These are phyloP conservation scores for Thielaviopsis ethacetica DNA, from an alignment of 2,329 filamentous ascomycete species.

Conservation along the genomic window DNA sequence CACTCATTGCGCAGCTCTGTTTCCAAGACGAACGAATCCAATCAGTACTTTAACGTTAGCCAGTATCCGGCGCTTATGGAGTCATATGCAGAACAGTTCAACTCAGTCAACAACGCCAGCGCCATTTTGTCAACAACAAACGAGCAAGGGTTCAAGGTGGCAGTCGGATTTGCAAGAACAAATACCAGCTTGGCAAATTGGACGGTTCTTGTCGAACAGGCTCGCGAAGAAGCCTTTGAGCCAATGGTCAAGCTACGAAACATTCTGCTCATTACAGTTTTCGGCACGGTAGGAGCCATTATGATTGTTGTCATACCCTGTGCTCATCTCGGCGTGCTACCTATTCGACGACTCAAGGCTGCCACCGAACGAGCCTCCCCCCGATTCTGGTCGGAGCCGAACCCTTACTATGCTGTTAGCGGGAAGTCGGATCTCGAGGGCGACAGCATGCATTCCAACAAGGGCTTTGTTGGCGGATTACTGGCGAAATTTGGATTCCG, in stretches of 20 bases:
- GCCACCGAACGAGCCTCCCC: constrained; percentile 42
- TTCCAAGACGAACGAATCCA: constrained; percentile 7
- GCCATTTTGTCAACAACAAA: constrained; percentile 53
- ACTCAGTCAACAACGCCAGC: constrained; percentile 47
- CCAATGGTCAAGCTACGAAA: constrained; percentile 62
- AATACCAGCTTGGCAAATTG: constrained; percentile 57
- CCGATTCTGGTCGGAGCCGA: neutral
- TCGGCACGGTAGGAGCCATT: constrained; percentile 62
- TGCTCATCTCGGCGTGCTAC: constrained; percentile 65
- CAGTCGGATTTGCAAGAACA: constrained; percentile 65
- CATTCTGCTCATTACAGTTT: constrained; percentile 70
- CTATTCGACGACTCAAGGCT: constrained; percentile 58
- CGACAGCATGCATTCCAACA: neutral
- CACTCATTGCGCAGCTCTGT: constrained; percentile 27
- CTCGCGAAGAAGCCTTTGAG: constrained; percentile 54
- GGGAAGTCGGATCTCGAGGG: neutral
- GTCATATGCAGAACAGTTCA: constrained; percentile 37
- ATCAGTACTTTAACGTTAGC: constrained; percentile 36
- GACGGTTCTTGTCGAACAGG: constrained; percentile 68
- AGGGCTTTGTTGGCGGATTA: constrained; percentile 9
- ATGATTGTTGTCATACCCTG: constrained; percentile 58
- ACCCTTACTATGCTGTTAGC: neutral
- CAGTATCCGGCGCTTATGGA: constrained; percentile 46
- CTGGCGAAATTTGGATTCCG: constrained; percentile 13
- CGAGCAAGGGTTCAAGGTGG: constrained; percentile 52